Percentiles rank a stretch among this genome's conserved stretches.
These are phyloP conservation scores for Trifolium pratense DNA, from an alignment of 306 rosid species.

Conservation along the genomic window DNA sequence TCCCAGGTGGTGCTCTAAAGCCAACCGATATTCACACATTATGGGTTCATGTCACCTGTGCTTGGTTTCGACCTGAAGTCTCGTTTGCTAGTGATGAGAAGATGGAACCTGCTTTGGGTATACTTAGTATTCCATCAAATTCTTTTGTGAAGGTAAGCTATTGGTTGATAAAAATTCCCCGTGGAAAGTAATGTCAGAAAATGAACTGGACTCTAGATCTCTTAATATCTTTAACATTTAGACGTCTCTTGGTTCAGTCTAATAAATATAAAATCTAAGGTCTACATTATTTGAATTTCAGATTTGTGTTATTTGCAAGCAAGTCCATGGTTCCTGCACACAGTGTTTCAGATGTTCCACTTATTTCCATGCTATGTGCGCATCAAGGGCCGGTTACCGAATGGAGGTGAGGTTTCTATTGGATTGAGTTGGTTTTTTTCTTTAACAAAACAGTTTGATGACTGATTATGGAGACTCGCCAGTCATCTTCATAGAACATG, in stretches of 20 bases:
- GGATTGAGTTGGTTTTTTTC: conserved; percentile 25
- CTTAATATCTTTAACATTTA: conserved; percentile 38
- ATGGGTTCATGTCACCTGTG: conserved; percentile 99
- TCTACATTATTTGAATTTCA: conserved; percentile 52
- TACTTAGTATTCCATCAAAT: conserved; percentile 96
- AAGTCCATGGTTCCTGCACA: conserved; percentile 97
- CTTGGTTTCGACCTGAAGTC: conserved; percentile 99
- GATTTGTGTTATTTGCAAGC: conserved; percentile 98
- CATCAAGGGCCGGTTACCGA: conserved; percentile 97
- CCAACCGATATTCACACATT: conserved; percentile 91
- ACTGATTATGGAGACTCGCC: not conserved
- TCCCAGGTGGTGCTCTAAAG: conserved; percentile 95
- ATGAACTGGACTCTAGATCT: conserved; percentile 31
- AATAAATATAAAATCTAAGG: conserved; percentile 41
- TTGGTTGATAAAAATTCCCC: conserved; percentile 30
- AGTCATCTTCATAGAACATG: conserved; percentile 25
- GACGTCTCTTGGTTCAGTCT: conserved; percentile 30
- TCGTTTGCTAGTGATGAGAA: conserved; percentile 93
- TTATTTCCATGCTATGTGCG: conserved; percentile 99
- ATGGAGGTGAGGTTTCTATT: conserved; percentile 80
- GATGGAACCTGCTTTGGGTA: conserved; percentile 99
- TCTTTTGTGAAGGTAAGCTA: conserved; percentile 88
- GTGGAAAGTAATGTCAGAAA: conserved; percentile 23
- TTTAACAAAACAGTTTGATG: conserved; percentile 19
- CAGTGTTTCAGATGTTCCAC: conserved; percentile 99